phyloP scores from a whole-genome alignment of 2,329 filamentous ascomycete genomes.

The Huntiella savannae region DNA sequence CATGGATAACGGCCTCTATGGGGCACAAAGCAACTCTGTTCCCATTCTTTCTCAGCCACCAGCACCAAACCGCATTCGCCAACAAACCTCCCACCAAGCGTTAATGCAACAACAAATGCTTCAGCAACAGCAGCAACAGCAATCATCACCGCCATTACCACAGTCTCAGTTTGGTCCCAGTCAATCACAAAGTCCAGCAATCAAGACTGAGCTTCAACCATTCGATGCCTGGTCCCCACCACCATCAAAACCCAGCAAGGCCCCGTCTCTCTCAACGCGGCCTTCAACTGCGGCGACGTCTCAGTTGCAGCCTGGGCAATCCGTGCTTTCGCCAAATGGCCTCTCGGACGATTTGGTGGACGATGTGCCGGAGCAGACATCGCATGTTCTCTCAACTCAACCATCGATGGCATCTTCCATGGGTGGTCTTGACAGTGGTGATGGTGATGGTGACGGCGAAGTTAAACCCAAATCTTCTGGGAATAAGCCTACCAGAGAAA shows the following conservation, averaged over 20 bases:
- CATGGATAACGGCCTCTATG: no score
- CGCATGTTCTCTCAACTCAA: not conserved
- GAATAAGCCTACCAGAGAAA: slow-evolving; percentile 19
- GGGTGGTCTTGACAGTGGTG: not conserved
- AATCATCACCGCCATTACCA: slow-evolving; percentile 3
- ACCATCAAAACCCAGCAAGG: slow-evolving; percentile 22
- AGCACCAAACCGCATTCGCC: not conserved
- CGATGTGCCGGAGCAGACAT: slow-evolving; percentile 12
- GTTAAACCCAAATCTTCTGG: slow-evolving; percentile 3
- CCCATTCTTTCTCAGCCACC: slow-evolving; percentile 1
- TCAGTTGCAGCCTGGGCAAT: slow-evolving; percentile 10
- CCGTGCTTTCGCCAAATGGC: not conserved
- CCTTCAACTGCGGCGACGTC: slow-evolving; percentile 12
- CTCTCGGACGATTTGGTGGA: slow-evolving; percentile 10
- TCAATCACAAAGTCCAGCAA: not conserved
- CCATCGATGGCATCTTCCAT: not conserved
- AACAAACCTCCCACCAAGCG: slow-evolving; percentile 12
- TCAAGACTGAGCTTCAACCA: slow-evolving; percentile 10
- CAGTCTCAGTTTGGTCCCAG: not conserved
- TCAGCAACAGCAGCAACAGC: slow-evolving; percentile 7
- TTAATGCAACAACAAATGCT: slow-evolving; percentile 1
- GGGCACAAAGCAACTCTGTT: not conserved
- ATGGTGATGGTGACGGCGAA: not conserved
- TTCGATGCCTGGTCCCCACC: slow-evolving; percentile 21
- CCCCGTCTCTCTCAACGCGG: slow-evolving; percentile 15